Conservation (phyloP, 2,329 filamentous ascomycete species). For the Lasiodiplodia sp. region DNA sequence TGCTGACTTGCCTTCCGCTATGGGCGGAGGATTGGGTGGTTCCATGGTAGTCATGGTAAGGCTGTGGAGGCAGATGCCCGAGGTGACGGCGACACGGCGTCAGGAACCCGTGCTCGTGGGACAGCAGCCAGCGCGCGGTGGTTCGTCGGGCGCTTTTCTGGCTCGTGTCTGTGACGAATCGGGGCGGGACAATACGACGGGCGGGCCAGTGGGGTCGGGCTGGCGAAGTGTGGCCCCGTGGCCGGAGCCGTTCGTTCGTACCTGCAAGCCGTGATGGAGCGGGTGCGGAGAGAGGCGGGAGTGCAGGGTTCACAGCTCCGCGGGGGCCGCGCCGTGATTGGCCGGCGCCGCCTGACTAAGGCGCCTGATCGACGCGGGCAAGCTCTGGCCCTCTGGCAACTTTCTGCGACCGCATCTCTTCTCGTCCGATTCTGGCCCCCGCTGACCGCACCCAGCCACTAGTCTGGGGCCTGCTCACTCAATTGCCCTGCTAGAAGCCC, state of each 20-base stretch:
- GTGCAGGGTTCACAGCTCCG: background rate
- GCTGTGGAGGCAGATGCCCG: conserved; percentile 1
- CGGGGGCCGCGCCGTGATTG: background rate
- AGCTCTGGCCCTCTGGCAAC: conserved; percentile 9
- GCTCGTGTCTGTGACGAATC: conserved; percentile 3
- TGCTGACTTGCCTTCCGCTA: conserved; percentile 6
- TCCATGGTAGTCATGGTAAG: conserved; percentile 16
- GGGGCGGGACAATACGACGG: conserved; percentile 20
- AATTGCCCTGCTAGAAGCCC: conserved; percentile 3
- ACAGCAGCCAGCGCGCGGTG: background rate
- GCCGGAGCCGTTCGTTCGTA: background rate
- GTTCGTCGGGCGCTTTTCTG: background rate
- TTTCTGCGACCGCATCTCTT: conserved; percentile 15
- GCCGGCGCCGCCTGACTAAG: conserved; percentile 7
- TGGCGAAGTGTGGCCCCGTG: background rate
- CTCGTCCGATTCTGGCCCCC: conserved; percentile 16
- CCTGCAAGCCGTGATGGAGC: conserved; percentile 1
- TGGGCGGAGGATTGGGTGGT: conserved; percentile 9
- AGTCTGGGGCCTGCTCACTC: conserved; percentile 4
- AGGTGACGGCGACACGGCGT: conserved; percentile 8
- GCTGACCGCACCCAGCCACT: conserved; percentile 24
- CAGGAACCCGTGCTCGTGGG: conserved; percentile 12
- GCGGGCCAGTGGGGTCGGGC: background rate
- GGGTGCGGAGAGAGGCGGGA: conserved; percentile 12
- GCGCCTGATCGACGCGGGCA: conserved; percentile 17